Percentiles rank a stretch among this genome's conserved stretches.
These are phyloP conservation scores for Harringtonia aguacate DNA, from an alignment of 2,329 filamentous ascomycete species.

Conservation along the genomic window DNA sequence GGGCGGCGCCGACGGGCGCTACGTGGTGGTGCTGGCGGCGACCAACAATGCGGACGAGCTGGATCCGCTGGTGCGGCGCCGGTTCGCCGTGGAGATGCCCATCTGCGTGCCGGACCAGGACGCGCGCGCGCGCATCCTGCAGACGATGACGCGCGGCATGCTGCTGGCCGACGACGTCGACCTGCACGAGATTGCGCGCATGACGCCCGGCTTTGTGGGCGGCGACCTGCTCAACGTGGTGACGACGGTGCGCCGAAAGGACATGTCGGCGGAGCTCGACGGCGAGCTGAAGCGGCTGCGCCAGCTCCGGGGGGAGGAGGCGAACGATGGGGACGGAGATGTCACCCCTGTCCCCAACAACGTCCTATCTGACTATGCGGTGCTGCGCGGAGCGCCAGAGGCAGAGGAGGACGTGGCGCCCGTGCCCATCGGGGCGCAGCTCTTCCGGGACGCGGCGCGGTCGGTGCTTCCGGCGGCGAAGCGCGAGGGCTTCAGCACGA, in stretches of 20 bases:
- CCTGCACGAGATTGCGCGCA: conserved; percentile 62
- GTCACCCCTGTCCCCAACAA: background rate
- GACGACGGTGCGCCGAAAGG: conserved; percentile 22
- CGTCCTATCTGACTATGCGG: background rate
- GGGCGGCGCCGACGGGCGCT: conserved; percentile 26
- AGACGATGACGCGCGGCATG: conserved; percentile 57
- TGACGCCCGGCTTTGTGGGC: conserved; percentile 87
- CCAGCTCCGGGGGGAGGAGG: too few species aligned
- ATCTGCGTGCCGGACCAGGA: conserved; percentile 76
- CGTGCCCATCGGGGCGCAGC: conserved; percentile 32
- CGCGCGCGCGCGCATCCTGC: conserved; percentile 68
- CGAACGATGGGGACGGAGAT: background rate
- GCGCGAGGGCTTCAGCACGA: conserved; percentile 88
- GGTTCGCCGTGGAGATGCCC: conserved; percentile 75
- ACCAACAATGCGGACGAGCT: conserved; percentile 83
- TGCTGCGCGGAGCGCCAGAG: background rate
- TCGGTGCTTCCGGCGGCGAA: conserved; percentile 72
- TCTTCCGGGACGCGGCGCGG: conserved; percentile 67
- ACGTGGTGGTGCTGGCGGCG: conserved; percentile 82
- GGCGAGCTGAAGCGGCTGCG: conserved; percentile 4
- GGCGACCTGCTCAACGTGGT: conserved; percentile 68
- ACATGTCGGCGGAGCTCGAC: background rate
- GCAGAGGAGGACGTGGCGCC: conserved; percentile 6
- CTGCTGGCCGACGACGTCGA: conserved; percentile 60
- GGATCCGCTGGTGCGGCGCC: conserved; percentile 63